Evolutionary conservation across 441 rosid genomes (phyloP).

Genomic region (Erysimum pusillum): DNA sequence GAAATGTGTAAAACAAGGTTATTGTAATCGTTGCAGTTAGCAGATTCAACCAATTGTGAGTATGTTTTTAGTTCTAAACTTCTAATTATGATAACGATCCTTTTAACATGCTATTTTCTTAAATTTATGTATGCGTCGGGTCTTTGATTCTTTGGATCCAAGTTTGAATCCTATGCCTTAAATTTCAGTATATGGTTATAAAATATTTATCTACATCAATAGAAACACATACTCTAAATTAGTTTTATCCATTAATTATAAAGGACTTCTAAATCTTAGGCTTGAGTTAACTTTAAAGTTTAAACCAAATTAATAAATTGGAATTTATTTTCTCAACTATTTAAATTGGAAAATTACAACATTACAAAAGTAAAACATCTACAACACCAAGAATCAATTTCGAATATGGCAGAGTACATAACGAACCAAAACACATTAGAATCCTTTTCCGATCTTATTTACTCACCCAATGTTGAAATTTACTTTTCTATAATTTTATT

Average conservation of each 20-base stretch:
- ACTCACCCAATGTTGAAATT: slow-evolving; percentile 18
- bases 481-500: neutral
- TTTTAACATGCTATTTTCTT: neutral
- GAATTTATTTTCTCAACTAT: neutral
- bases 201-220: neutral
- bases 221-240: neutral
- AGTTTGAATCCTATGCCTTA: neutral
- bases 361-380: slow-evolving; percentile 20
- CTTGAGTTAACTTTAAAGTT: too few species aligned
- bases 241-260: slow-evolving; percentile 5
- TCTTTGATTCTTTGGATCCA: neutral
- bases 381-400: slow-evolving; percentile 26
- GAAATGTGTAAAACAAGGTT: neutral
- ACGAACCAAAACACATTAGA: slow-evolving; percentile 13
- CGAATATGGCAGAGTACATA: slow-evolving; percentile 19
- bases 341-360: slow-evolving; percentile 1
- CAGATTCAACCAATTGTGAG: neutral
- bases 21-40: neutral
- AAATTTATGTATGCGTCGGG: neutral
- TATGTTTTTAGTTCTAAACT: neutral
- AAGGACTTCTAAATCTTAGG: neutral
- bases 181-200: neutral
- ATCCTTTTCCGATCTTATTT: slow-evolving; percentile 3
- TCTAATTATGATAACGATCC: slow-evolving; percentile 2
- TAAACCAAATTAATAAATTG: too few species aligned